Evolutionary conservation across 2,329 filamentous ascomycete genomes (phyloP).

Genomic region (Sarocladiaceae sp.): DNA sequence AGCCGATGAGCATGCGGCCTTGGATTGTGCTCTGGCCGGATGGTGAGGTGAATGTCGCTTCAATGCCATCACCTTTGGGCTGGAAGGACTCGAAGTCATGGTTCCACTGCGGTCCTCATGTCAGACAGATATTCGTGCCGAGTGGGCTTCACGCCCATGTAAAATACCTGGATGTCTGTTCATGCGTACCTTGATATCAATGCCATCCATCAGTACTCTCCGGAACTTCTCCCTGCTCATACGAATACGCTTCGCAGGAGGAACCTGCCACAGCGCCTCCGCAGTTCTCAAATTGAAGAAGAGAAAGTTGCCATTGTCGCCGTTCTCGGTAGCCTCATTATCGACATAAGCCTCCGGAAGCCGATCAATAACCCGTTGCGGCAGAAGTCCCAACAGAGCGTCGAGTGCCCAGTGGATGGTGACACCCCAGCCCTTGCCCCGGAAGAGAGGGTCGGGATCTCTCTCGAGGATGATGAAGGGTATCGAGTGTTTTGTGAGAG

Average conservation of each 20-base stretch:
- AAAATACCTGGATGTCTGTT: too few relatives aligned
- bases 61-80: neutral
- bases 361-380: conserved; percentile 1
- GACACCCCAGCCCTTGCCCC: neutral
- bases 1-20: conserved; percentile 4
- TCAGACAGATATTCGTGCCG: too few relatives aligned
- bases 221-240: conserved; percentile 9
- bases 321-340: conserved; percentile 4
- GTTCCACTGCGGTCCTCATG: conserved; percentile 1
- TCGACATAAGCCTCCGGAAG: conserved; percentile 7
- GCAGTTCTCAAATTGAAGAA: conserved; percentile 8
- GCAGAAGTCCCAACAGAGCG: neutral
- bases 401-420: conserved; percentile 2
- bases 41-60: neutral
- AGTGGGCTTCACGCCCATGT: too few relatives aligned
- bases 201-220: conserved; percentile 1
- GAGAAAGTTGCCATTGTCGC: conserved; percentile 9
- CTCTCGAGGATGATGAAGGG: neutral
- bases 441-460: neutral
- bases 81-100: neutral
- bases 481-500: conserved; percentile 1
- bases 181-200: neutral
- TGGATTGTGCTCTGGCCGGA: neutral
- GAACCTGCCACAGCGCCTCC: conserved; percentile 8
- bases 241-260: conserved; percentile 5